Base-by-base conservation (phyloP, 345 rosid species). In the Corymbia maculata region DNA sequence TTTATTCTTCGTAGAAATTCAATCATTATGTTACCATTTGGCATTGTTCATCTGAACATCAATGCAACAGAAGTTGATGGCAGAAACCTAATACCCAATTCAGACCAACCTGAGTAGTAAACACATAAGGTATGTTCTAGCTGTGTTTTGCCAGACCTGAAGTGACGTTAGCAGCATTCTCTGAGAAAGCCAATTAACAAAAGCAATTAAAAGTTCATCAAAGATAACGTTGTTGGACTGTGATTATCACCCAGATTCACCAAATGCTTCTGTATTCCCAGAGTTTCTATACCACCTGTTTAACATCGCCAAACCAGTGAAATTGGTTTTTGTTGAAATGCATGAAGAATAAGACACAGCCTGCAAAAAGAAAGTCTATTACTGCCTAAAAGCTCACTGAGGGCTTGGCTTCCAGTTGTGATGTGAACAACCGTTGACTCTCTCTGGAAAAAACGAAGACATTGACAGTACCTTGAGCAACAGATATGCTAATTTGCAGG, bases 111-210 rank as follows among this genome's bases (percentile, higher is more conserved):
- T 96, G 98, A 61, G 98, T 96, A 42, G 97, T 93, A 88, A 88
- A 94, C 98, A 82, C 99, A 96, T 4, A 96, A 97, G 28, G 99
- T 96, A 93, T 95, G 99, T 53, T 97, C 99, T 44, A 96, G 95
- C 89, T 95, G 98, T 70, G 98, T 97, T 93, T 97, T 95, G 90
- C 99, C 96, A 89, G 96, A 96, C 94, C 98, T 96, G 93, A 90
- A 90, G 68, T 66, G 84, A 89, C 32, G 47, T 70, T 45, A 32
- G 36, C 30, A 84, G 13, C 47, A 61, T 61, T 13, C 3, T 61
- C 1, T 61, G 32, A 61, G 70, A 61, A 28, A 61, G 32, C 16
- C 8, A 61, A 61, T 8, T 1, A 12, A 28, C 16, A 28, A 61
- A 61, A 61, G 16, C 70, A 61, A 12, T 32, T 61, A 28, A 61